phyloP scores from a whole-genome alignment of 23 red algal genomes.

The Gracilaria caudata region DNA sequence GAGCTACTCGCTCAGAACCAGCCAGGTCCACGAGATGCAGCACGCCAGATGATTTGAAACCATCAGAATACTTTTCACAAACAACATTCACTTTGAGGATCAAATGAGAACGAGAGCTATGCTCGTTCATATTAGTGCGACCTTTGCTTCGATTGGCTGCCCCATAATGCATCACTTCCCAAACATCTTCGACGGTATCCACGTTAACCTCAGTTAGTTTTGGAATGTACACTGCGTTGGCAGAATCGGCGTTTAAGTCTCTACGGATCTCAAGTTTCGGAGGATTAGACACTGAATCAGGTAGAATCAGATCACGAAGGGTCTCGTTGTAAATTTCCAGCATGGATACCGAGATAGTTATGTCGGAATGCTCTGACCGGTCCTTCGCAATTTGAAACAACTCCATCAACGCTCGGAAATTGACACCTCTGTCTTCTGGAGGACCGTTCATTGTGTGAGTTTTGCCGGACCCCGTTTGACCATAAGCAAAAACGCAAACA shows the following conservation, averaged over 20 bases:
- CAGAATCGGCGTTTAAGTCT: constrained; percentile 7
- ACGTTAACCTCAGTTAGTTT: constrained; percentile 81
- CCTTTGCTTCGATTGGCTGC: constrained; percentile 73
- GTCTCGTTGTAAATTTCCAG: constrained; percentile 99
- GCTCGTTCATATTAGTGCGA: constrained; percentile 88
- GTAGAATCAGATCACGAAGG: constrained; percentile 85
- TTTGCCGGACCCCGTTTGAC: constrained; percentile 94
- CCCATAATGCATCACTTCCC: constrained; percentile 83
- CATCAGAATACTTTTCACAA: constrained; percentile 68
- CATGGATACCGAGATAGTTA: constrained; percentile 81
- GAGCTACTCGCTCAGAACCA: constrained; percentile 85
- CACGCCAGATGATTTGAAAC: constrained; percentile 70
- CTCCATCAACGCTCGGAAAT: constrained; percentile 87
- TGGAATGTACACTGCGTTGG: constrained; percentile 81
- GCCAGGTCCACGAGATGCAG: constrained; percentile 97
- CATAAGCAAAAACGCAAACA: constrained; percentile 99
- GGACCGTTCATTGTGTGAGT: constrained; percentile 94
- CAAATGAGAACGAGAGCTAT: constrained; percentile 94
- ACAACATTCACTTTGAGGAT: constrained; percentile 77
- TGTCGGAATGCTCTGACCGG: constrained; percentile 58
- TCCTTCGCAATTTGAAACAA: constrained; percentile 86
- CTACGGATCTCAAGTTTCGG: constrained; percentile 82
- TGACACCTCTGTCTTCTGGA: constrained; percentile 79
- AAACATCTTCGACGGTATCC: constrained; percentile 74
- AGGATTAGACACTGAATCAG: constrained; percentile 24